Evolutionary conservation across 2,329 filamentous ascomycete genomes (phyloP).

Genomic region (Thelonectria blattea): DNA sequence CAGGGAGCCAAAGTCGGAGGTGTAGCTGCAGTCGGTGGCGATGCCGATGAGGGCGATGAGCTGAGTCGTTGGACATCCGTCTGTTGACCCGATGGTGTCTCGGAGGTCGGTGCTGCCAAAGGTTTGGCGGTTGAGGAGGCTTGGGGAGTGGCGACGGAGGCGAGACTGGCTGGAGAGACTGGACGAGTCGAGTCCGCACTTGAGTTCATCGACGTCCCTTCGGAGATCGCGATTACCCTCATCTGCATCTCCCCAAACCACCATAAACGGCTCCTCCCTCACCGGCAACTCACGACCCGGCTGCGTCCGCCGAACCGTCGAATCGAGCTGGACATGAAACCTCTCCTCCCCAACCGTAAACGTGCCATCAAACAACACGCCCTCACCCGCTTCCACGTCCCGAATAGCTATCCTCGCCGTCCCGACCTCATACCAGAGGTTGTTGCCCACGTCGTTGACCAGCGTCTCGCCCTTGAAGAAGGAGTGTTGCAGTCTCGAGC

Average conservation of each 20-base stretch:
- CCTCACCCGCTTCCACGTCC: neutral
- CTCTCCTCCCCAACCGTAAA: constrained; percentile 25
- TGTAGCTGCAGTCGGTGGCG: constrained; percentile 87
- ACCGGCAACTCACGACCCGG: neutral
- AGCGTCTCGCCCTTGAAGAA: constrained; percentile 23
- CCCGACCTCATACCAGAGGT: constrained; percentile 17
- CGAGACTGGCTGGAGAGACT: neutral
- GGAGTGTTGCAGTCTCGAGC: constrained; percentile 1
- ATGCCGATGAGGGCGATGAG: constrained; percentile 90
- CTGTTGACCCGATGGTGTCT: constrained; percentile 69
- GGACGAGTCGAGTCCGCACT: constrained; percentile 7
- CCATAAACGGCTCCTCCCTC: constrained; percentile 9
- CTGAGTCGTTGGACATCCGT: constrained; percentile 78
- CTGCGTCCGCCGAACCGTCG: constrained; percentile 16
- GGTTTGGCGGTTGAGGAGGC: constrained; percentile 8
- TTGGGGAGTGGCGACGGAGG: neutral
- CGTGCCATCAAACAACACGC: constrained; percentile 24
- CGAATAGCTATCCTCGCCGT: constrained; percentile 28
- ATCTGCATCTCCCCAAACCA: constrained; percentile 26
- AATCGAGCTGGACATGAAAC: constrained; percentile 27
- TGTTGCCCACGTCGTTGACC: neutral
- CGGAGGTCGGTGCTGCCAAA: constrained; percentile 1
- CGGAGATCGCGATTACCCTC: neutral
- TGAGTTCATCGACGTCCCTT: neutral
- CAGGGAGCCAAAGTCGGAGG: constrained; percentile 67